These are phyloP conservation scores for Hyaloperonospora arabidopsidis DNA, from an alignment of 352 stramenopile genomes.

Conservation along the genomic window DNA sequence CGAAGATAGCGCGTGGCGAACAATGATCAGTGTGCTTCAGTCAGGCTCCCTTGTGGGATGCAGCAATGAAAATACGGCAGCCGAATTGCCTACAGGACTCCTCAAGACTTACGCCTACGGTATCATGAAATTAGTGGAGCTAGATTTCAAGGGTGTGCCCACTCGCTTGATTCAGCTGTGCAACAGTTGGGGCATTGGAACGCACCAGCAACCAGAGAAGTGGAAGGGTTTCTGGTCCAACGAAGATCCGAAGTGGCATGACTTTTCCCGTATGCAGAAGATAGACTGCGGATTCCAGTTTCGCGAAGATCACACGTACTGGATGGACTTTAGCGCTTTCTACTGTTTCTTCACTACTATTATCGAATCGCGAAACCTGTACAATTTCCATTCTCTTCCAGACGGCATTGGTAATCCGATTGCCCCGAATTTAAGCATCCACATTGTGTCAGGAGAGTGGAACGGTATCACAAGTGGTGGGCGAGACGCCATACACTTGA, in stretches of 20 bases:
- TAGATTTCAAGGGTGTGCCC: constrained; percentile 48
- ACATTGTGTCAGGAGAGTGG: constrained; percentile 72
- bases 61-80: constrained; percentile 60
- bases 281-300: constrained; percentile 72
- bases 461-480: constrained; percentile 73
- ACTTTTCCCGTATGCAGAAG: constrained; percentile 64
- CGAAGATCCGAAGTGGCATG: constrained; percentile 62
- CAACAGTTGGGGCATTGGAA: constrained; percentile 75
- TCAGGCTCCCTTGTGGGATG: constrained; percentile 61
- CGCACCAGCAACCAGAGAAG: constrained; percentile 51
- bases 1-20: constrained; percentile 54
- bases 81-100: constrained; percentile 53
- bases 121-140: constrained; percentile 65
- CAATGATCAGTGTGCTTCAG: constrained; percentile 37
- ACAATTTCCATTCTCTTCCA: constrained; percentile 66
- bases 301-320: constrained; percentile 69
- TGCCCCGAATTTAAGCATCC: constrained; percentile 50
- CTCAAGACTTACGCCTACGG: constrained; percentile 67
- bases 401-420: constrained; percentile 57
- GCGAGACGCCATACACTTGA: constrained; percentile 75
- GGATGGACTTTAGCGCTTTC: constrained; percentile 77
- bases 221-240: constrained; percentile 67
- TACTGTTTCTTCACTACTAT: constrained; percentile 72
- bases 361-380: constrained; percentile 75
- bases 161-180: constrained; percentile 64